Conservation (phyloP, 1,284 basidiomycete genomes). For the Tylopilus orsonianus region DNA sequence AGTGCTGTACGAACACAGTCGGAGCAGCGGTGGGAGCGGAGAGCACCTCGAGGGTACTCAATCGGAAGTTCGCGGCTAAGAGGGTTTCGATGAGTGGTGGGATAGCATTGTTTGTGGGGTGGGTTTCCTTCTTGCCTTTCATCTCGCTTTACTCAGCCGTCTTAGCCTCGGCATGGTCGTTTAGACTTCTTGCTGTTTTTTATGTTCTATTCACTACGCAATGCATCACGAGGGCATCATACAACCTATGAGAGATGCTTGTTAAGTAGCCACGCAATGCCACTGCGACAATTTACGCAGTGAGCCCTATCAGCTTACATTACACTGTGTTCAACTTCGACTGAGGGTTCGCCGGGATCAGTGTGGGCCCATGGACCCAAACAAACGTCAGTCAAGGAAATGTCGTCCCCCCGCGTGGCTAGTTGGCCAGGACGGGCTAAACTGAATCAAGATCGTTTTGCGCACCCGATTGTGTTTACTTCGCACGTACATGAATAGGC, state of each 20-base stretch:
- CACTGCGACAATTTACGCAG: neutral
- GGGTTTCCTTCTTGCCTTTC: neutral
- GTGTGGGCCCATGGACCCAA: no score
- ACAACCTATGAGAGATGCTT: neutral
- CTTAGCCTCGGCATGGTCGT: neutral
- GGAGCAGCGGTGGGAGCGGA: slow-evolving; percentile 63
- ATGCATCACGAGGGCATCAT: neutral
- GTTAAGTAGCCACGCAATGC: neutral
- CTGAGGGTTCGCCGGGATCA: no score
- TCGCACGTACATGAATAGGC: no score
- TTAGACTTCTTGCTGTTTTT: slow-evolving; percentile 10
- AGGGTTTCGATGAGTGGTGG: slow-evolving; percentile 21
- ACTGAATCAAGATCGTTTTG: no score
- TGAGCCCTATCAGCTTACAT: no score
- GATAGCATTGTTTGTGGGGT: slow-evolving; percentile 6
- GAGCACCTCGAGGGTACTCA: slow-evolving; percentile 62
- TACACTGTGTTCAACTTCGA: no score
- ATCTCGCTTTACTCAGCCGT: neutral
- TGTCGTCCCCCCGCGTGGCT: no score
- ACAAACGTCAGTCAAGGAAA: no score
- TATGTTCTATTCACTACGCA: no score
- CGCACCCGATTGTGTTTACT: no score
- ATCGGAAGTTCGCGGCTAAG: slow-evolving; percentile 37
- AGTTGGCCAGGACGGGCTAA: no score
- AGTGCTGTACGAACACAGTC: slow-evolving; percentile 63